Percentiles rank a stretch among this genome's conserved stretches.
Conservation (phyloP, 768 basidiomycete genomes). For the Daedalea quercina region DNA sequence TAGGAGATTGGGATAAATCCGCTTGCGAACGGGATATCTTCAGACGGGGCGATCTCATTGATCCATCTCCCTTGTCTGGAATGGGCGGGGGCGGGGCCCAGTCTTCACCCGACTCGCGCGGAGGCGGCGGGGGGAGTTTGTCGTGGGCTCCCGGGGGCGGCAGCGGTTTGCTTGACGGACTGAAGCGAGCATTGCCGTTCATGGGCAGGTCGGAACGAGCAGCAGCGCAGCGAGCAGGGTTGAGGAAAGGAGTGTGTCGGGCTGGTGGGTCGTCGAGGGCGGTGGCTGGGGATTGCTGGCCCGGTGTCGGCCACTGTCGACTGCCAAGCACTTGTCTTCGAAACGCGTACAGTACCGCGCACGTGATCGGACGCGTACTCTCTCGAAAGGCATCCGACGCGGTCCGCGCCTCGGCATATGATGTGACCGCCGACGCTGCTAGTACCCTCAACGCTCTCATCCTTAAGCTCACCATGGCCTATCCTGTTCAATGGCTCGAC, state of each 20-base stretch:
- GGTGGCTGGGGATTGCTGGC: not conserved
- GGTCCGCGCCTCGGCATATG: not conserved
- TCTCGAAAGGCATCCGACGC: not conserved
- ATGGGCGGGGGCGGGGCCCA: not conserved
- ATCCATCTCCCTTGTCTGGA: not conserved
- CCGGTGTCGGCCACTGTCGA: not conserved
- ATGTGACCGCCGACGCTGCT: not conserved
- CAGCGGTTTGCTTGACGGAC: constrained; percentile 20
- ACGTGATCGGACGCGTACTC: constrained; percentile 1
- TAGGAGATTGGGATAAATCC: not conserved
- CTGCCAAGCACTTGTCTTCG: not conserved
- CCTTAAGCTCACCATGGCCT: not conserved
- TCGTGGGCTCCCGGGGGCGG: constrained; percentile 22
- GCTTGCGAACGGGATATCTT: not conserved
- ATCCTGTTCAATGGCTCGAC: constrained; percentile 28
- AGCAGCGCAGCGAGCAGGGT: constrained; percentile 8
- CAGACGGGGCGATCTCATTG: not conserved
- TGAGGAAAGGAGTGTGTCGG: constrained; percentile 1
- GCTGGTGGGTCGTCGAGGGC: not conserved
- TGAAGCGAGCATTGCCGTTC: constrained; percentile 12
- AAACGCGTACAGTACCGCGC: not conserved
- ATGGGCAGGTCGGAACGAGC: constrained; percentile 14
- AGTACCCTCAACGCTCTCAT: not conserved
- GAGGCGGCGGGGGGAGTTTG: constrained; percentile 24
- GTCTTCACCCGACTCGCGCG: not conserved